phyloP scores from a whole-genome alignment of 2,329 filamentous ascomycete genomes.

The Cadophora luteo-olivacea region DNA sequence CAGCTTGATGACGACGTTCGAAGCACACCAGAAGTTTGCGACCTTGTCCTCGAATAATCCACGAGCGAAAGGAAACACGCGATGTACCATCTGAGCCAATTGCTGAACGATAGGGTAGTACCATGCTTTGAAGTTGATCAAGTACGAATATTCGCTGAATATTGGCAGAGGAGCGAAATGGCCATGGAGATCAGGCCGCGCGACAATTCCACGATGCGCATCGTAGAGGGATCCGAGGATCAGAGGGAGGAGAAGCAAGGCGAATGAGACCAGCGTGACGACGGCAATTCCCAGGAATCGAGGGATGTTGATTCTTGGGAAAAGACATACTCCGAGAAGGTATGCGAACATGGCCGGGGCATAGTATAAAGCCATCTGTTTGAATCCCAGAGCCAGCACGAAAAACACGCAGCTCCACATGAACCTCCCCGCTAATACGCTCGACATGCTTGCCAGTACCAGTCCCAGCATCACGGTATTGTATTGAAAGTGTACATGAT shows the following conservation, averaged over 20 bases:
- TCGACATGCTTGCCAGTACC: conserved; percentile 84
- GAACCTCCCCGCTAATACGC: conserved; percentile 82
- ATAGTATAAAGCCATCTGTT: conserved; percentile 99
- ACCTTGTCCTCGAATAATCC: conserved; percentile 99
- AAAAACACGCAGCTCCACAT: conserved; percentile 95
- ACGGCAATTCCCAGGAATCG: conserved; percentile 79
- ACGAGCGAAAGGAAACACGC: conserved; percentile 95
- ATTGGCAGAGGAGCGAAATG: conserved; percentile 67
- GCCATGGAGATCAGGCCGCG: conserved; percentile 61
- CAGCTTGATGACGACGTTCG: conserved; percentile 90
- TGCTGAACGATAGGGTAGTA: conserved; percentile 82
- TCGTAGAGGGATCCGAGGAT: conserved; percentile 75
- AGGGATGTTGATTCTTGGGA: conserved; percentile 69
- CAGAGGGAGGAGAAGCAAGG: conserved; percentile 76
- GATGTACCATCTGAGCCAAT: conserved; percentile 81
- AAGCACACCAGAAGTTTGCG: conserved; percentile 95
- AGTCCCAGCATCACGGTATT: conserved; percentile 98
- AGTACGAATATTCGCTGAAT: conserved; percentile 62
- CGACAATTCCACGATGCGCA: conserved; percentile 65
- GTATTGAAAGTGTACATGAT: conserved; percentile 97
- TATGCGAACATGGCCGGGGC: conserved; percentile 92
- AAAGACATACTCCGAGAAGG: conserved; percentile 84
- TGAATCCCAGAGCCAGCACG: conserved; percentile 92
- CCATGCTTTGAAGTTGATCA: conserved; percentile 67
- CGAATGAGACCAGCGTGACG: conserved; percentile 76